These are phyloP conservation scores for Kuraishia capsulata DNA, from an alignment of 805 yeast genomes.

Conservation along the genomic window DNA sequence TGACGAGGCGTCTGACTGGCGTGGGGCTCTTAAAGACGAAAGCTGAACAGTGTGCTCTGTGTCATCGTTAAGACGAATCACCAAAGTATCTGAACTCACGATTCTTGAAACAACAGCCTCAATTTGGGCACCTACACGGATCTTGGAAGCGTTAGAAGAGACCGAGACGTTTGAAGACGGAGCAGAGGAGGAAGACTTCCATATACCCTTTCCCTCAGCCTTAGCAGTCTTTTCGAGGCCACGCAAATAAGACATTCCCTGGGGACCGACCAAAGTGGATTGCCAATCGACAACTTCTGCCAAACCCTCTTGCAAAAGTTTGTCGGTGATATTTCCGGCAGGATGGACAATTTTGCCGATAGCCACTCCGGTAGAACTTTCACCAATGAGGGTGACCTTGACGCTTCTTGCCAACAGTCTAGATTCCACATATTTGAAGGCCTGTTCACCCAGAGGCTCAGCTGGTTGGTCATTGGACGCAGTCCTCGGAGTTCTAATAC, in stretches of 20 bases:
- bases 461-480: slow-evolving; percentile 32
- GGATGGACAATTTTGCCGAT: slow-evolving; percentile 58
- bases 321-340: slow-evolving; percentile 67
- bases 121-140: slow-evolving; percentile 36
- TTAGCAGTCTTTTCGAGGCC: slow-evolving; percentile 58
- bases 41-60: slow-evolving; percentile 61
- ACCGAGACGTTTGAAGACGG: slow-evolving; percentile 9
- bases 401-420: slow-evolving; percentile 56
- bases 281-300: slow-evolving; percentile 82
- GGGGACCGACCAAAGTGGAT: slow-evolving; percentile 55
- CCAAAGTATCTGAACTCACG: slow-evolving; percentile 60
- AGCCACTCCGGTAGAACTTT: slow-evolving; percentile 50
- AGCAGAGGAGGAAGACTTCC: slow-evolving; percentile 30
- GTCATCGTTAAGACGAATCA: slow-evolving; percentile 38
- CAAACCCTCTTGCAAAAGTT: slow-evolving; percentile 57
- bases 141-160: slow-evolving; percentile 7
- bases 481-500: slow-evolving; percentile 65
- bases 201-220: slow-evolving; percentile 43
- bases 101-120: slow-evolving; percentile 52
- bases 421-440: slow-evolving; percentile 53
- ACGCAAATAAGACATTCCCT: slow-evolving; percentile 52
- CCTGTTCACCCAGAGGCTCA: slow-evolving; percentile 59
- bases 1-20: slow-evolving; percentile 46
- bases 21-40: slow-evolving; percentile 70
- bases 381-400: slow-evolving; percentile 49